phyloP scores from a whole-genome alignment of 805 yeast genomes.

The Candida tallmaniae region DNA sequence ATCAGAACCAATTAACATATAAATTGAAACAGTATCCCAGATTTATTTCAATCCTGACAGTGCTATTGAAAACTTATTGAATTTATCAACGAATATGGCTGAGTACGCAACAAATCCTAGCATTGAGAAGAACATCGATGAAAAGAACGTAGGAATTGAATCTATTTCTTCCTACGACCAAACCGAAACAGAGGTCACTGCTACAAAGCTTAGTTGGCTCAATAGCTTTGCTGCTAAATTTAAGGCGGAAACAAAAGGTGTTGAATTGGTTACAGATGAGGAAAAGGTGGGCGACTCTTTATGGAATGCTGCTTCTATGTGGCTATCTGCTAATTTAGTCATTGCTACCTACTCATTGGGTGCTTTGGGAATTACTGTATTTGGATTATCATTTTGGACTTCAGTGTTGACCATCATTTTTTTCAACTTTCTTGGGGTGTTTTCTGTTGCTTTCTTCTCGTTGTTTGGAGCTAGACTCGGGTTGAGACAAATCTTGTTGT shows the following conservation, averaged over 20 bases:
- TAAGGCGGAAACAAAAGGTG: slow-evolving; percentile 56
- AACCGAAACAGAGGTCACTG: slow-evolving; percentile 2
- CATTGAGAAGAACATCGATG: no score
- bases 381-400: slow-evolving; percentile 29
- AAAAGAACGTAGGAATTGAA: slow-evolving; percentile 1
- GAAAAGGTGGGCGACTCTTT: slow-evolving; percentile 66
- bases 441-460: slow-evolving; percentile 37
- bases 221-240: slow-evolving; percentile 25
- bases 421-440: slow-evolving; percentile 30
- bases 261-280: slow-evolving; percentile 72
- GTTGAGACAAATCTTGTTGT: slow-evolving; percentile 32
- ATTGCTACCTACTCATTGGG: slow-evolving; percentile 35
- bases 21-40: no score
- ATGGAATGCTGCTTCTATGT: slow-evolving; percentile 51
- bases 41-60: no score
- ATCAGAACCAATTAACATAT: no score
- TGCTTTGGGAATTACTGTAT: slow-evolving; percentile 31
- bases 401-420: slow-evolving; percentile 26
- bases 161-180: slow-evolving; percentile 2
- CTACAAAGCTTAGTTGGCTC: slow-evolving; percentile 18
- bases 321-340: slow-evolving; percentile 29
- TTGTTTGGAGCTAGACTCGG: slow-evolving; percentile 36
- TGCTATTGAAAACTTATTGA: no score
- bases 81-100: no score
- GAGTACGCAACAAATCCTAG: no score